Evolutionary conservation across 495 filamentous ascomycete genomes (phyloP), one percentile per base, ranked within the genome.

Genomic region (Penicillium macrosclerotiorum): DNA sequence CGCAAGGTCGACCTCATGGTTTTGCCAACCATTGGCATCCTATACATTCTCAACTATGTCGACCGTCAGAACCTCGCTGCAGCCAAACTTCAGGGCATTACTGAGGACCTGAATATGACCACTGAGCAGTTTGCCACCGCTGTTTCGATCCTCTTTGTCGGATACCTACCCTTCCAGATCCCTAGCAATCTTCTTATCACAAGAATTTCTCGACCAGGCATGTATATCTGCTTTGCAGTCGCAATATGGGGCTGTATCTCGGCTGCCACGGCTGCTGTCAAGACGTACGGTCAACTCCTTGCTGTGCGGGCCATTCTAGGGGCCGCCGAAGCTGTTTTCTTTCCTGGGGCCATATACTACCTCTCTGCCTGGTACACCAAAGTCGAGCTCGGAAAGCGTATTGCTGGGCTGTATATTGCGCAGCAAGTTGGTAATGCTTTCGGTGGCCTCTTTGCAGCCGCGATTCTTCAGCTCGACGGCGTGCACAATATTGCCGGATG

Each of bases 131-230:
- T 63, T 37, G 56, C 56, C 8, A 60, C 59, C 0, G 56, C 56
- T 5, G 47, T 67, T 12, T 63, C 58, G 8, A 64, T 64, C 25
- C 59, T 67, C n/a, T 60, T 60, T 29, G 59, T 62, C n/a, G 62
- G 71, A 5, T 81, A 80, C 52, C 49, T 80, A 12, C 59, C 78
- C 18, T 75, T 80, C 63, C 76, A 80, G 54, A 63, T 85, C 13
- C 81, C 80, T 1, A 80, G 75, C 8, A 83, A 83, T 48, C 57
- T 83, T 5, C 71, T 82, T 36, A 61, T 83, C 7, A 82, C 79
- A 40, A 54, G 53, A 22, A 37, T 67, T n/a, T 42, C 57, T 8
- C 54, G 61, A 1, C 61, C 63, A 2, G 68, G 54, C 13, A 54
- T 60, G 46, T 63, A 62, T 40, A 65, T 68, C 22, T 57, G 54